Conservation (phyloP, 257 asterid genomes). For the Solanum clarkiae region DNA sequence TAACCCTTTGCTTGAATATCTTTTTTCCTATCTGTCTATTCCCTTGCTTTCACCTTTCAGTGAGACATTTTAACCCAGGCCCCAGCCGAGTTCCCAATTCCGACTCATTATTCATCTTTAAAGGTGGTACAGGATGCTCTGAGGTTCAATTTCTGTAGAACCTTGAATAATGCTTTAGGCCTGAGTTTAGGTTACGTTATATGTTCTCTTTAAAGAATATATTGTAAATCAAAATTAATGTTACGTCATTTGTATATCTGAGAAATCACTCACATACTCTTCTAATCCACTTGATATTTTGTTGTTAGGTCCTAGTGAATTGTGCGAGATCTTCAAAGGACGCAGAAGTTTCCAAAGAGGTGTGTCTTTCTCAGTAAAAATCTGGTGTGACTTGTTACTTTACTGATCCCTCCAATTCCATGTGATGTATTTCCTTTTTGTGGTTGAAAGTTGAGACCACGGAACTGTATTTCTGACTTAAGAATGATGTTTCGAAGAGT, state of each 20-base stretch:
- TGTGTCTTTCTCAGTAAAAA: not conserved
- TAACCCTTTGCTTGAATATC: not conserved
- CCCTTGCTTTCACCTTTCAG: not conserved
- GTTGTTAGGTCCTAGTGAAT: constrained; percentile 75
- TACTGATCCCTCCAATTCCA: not conserved
- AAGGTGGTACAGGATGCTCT: not conserved
- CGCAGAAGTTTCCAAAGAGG: constrained; percentile 74
- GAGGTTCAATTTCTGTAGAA: not conserved
- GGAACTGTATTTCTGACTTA: not conserved
- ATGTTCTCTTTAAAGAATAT: not conserved
- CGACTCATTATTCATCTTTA: not conserved
- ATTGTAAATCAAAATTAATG: not conserved
- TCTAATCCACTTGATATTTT: not conserved
- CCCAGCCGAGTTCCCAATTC: not conserved
- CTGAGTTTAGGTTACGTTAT: not conserved
- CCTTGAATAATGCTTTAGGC: not conserved
- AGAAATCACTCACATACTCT: not conserved
- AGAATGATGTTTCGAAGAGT: not conserved
- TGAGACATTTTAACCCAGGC: not conserved
- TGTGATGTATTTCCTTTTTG: not conserved
- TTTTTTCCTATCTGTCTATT: not conserved
- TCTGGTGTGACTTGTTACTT: not conserved
- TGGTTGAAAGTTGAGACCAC: not conserved
- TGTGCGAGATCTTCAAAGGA: constrained; percentile 93
- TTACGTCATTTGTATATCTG: not conserved